Evolutionary conservation across 2,329 filamentous ascomycete genomes (phyloP).

Genomic region (Waltergamsia citrina): DNA sequence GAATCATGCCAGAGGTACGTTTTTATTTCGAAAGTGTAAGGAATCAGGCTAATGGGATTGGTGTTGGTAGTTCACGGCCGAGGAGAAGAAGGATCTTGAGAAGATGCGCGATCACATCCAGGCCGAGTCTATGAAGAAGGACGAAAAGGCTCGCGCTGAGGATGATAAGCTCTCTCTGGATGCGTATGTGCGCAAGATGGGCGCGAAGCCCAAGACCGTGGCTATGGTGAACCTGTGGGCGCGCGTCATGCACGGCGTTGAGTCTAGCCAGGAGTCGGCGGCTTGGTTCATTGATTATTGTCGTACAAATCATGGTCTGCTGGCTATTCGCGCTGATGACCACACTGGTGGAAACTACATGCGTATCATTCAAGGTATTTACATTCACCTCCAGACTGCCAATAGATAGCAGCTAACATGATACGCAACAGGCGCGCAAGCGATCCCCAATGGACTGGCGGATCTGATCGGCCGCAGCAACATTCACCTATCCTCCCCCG

Average conservation of each 20-base stretch:
- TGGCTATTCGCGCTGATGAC: conserved; percentile 24
- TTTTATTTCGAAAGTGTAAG: not conserved
- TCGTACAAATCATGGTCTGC: conserved; percentile 19
- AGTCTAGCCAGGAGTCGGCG: conserved; percentile 23
- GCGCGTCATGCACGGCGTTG: conserved; percentile 24
- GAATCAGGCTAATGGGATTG: no score
- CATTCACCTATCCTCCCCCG: conserved; percentile 10
- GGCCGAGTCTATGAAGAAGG: conserved; percentile 17
- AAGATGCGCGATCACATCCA: conserved; percentile 23
- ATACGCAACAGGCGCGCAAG: no score
- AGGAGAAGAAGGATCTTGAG: conserved; percentile 22
- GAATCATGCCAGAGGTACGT: conserved; percentile 17
- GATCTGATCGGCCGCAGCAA: conserved; percentile 10
- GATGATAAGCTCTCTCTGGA: conserved; percentile 23
- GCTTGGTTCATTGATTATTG: conserved; percentile 28
- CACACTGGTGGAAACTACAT: conserved; percentile 23
- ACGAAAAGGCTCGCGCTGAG: conserved; percentile 9
- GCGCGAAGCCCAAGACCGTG: conserved; percentile 16
- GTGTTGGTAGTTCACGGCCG: conserved; percentile 10
- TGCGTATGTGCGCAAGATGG: conserved; percentile 21
- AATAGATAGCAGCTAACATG: no score
- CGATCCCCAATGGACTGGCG: conserved; percentile 15
- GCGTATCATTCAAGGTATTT: conserved; percentile 15
- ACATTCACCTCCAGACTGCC: no score
- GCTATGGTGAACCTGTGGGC: conserved; percentile 25